Percentiles rank a stretch among this genome's conserved stretches.
These are phyloP conservation scores for Glaciozyma martinii DNA, from an alignment of 768 basidiomycete genomes.

Conservation along the genomic window DNA sequence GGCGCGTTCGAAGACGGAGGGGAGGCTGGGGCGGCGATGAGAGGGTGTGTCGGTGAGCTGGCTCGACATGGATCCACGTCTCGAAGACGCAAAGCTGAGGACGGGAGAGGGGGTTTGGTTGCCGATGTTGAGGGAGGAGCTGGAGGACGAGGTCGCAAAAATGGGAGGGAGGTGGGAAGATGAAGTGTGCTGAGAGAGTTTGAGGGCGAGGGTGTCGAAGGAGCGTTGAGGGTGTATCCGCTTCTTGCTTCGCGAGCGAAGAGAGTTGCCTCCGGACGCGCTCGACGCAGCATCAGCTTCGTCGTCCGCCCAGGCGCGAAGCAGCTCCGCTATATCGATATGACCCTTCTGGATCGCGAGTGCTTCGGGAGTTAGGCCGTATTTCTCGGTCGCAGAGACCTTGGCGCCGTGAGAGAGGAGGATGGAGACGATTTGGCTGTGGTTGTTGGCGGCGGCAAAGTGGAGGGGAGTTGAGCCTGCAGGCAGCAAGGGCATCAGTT, in stretches of 20 bases:
- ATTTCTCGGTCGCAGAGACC: slow-evolving; percentile 75
- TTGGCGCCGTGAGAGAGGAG: slow-evolving; percentile 78
- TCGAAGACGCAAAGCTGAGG: slow-evolving; percentile 41
- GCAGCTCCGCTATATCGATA: slow-evolving; percentile 62
- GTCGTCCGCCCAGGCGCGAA: slow-evolving; percentile 42
- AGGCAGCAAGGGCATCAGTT: not conserved
- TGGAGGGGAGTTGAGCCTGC: slow-evolving; percentile 66
- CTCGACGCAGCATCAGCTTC: slow-evolving; percentile 4
- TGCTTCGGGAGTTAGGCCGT: slow-evolving; percentile 76
- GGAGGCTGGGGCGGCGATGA: slow-evolving; percentile 40
- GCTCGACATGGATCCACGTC: slow-evolving; percentile 7
- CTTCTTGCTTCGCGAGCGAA: not conserved
- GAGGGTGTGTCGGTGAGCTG: slow-evolving; percentile 4
- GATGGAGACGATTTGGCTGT: slow-evolving; percentile 63
- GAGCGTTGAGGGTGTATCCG: slow-evolving; percentile 65
- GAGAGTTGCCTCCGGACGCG: not conserved
- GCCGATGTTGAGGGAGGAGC: slow-evolving; percentile 35
- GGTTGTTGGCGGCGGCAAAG: slow-evolving; percentile 92
- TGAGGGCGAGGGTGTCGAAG: slow-evolving; percentile 60
- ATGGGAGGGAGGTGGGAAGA: slow-evolving; percentile 40
- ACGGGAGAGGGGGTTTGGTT: slow-evolving; percentile 39
- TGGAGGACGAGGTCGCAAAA: slow-evolving; percentile 25
- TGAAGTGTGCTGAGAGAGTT: slow-evolving; percentile 38
- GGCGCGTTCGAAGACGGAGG: slow-evolving; percentile 44
- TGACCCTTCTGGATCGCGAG: slow-evolving; percentile 73